Evolutionary conservation across 257 asterid species (phyloP).

Genomic region (Solanum corneliomulleri): DNA sequence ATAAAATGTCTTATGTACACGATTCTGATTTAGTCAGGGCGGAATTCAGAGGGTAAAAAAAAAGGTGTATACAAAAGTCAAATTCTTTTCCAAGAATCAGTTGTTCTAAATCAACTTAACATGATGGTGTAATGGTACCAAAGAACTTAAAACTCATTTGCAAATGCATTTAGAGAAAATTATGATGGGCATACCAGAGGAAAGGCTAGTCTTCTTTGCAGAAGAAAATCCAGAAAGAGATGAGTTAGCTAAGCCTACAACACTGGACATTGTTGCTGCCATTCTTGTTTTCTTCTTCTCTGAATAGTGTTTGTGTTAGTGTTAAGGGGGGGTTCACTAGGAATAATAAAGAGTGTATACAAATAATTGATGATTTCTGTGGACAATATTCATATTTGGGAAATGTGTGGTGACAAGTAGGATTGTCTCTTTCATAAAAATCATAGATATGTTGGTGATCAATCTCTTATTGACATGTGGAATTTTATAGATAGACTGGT

Average conservation of each 20-base stretch:
- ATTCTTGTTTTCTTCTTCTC: constrained; percentile 8
- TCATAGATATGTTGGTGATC: constrained; percentile 36
- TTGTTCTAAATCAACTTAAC: not conserved
- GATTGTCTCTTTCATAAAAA: constrained; percentile 17
- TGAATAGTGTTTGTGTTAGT: not conserved
- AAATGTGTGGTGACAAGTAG: constrained; percentile 31
- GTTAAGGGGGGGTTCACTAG: not conserved
- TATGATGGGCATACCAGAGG: constrained; percentile 32
- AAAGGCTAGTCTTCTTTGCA: constrained; percentile 30
- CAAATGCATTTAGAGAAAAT: not conserved
- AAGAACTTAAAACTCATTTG: not conserved
- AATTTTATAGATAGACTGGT: constrained; percentile 42
- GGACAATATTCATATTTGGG: constrained; percentile 5
- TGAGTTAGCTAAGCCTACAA: constrained; percentile 58
- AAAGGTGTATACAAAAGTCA: too few species aligned
- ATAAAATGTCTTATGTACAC: not conserved
- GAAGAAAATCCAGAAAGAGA: constrained; percentile 29
- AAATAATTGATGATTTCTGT: not conserved
- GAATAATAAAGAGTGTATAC: not conserved
- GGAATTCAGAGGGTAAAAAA: too few species aligned
- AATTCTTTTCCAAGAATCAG: not conserved
- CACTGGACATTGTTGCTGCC: constrained; percentile 63
- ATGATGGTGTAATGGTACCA: not conserved
- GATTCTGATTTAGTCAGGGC: too few species aligned
- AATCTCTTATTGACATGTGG: constrained; percentile 61